A percentile compares a stretch with the other conserved stretches of the same genome.
Evolutionary conservation across 176 grass and related monocot species (phyloP).

Genomic region (Aegilops sharonensis): DNA sequence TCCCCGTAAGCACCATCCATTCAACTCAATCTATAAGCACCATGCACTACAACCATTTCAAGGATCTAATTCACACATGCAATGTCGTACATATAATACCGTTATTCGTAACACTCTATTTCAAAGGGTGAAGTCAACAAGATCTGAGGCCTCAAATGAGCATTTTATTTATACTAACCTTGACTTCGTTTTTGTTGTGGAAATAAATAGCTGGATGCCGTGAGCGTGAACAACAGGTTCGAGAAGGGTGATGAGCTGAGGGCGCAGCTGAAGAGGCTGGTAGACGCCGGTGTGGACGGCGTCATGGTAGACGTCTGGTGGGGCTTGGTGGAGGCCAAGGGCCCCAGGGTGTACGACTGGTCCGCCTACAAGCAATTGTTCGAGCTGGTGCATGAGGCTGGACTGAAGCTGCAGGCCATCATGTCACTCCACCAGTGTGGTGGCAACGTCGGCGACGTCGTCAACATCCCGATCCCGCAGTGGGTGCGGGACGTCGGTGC

Average conservation of each 20-base stretch:
- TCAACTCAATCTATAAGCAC: not conserved
- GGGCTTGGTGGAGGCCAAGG: constrained; percentile 69
- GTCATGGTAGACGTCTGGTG: constrained; percentile 98
- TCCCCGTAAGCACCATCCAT: constrained; percentile 48
- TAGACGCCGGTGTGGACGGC: constrained; percentile 51
- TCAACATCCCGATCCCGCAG: constrained; percentile 60
- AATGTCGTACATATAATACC: not conserved
- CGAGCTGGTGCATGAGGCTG: constrained; percentile 62
- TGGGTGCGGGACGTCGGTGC: constrained; percentile 57
- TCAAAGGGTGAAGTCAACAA: not conserved
- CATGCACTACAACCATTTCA: not conserved
- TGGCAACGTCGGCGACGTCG: constrained; percentile 67
- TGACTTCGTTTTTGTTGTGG: not conserved
- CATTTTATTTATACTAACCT: not conserved
- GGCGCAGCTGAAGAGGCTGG: constrained; percentile 45
- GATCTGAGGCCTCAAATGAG: not conserved
- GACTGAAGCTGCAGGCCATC: constrained; percentile 78
- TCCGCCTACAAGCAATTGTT: constrained; percentile 65
- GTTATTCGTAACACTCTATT: not conserved
- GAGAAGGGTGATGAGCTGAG: constrained; percentile 47
- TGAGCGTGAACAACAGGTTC: constrained; percentile 43
- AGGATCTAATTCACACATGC: not conserved
- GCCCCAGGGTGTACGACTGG: constrained; percentile 58
- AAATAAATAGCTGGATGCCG: constrained; percentile 43
- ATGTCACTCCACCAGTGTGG: constrained; percentile 95